phyloP scores from a whole-genome alignment of 1,284 basidiomycete species.

The Fistulinella staudtii region DNA sequence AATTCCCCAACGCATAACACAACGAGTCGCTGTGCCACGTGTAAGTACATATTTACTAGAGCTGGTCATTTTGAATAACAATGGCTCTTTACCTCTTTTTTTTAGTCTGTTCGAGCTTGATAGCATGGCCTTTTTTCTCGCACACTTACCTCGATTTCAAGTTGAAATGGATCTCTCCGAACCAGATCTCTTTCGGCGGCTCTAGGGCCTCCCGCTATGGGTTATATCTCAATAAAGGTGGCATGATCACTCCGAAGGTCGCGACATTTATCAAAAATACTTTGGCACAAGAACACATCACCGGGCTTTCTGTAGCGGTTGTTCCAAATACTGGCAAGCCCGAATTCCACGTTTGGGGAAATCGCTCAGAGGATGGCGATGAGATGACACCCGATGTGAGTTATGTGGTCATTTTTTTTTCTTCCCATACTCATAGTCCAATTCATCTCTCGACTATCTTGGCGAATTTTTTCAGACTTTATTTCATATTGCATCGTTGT shows the following conservation, averaged over 20 bases:
- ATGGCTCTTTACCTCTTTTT: no score
- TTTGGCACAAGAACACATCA: slow-evolving; percentile 18
- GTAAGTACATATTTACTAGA: no score
- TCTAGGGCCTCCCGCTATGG: no score
- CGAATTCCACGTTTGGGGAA: slow-evolving; percentile 24
- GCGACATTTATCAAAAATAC: slow-evolving; percentile 17
- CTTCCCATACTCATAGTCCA: no score
- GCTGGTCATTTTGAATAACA: no score
- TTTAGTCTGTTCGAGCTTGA: no score
- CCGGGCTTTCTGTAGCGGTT: slow-evolving; percentile 22
- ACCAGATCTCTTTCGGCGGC: no score
- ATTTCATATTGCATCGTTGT: slow-evolving; percentile 36
- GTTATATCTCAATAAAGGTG: not conserved
- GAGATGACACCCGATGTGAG: slow-evolving; percentile 19
- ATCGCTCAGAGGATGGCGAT: slow-evolving; percentile 22
- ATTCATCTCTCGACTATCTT: not conserved
- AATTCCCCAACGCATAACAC: no score
- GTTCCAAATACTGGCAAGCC: slow-evolving; percentile 16
- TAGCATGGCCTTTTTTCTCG: no score
- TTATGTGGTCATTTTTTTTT: not conserved
- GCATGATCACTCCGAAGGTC: slow-evolving; percentile 18
- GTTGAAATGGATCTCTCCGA: no score
- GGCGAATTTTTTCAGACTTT: slow-evolving; percentile 30
- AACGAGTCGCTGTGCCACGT: no score
- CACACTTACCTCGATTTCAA: no score